A percentile compares a stretch with the other conserved stretches of the same genome.
Evolutionary conservation across 768 basidiomycete genomes (phyloP).

Genomic region (Clavulina sp.): DNA sequence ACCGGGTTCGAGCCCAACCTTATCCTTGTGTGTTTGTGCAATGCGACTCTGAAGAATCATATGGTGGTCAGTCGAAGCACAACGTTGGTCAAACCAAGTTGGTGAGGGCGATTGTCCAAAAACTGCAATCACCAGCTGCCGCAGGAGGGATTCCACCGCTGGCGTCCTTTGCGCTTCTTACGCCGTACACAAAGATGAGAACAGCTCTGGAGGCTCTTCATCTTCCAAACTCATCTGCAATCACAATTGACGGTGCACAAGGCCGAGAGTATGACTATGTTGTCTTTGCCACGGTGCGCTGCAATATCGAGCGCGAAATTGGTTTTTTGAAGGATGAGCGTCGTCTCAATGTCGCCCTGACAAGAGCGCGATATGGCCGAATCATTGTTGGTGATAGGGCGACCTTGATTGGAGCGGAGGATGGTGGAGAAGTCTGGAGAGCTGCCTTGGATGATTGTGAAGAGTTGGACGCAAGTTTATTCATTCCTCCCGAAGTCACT

Average conservation of each 20-base stretch:
- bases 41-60: constrained; percentile 38
- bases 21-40: constrained; percentile 43
- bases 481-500: too few relatives aligned
- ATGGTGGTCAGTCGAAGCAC: constrained; percentile 41
- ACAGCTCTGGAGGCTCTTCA: constrained; percentile 26
- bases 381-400: constrained; percentile 40
- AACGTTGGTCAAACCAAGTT: constrained; percentile 42
- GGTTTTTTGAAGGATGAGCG: constrained; percentile 47
- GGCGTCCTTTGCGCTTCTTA: constrained; percentile 28
- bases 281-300: constrained; percentile 46
- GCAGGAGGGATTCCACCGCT: constrained; percentile 7
- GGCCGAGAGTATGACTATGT: constrained; percentile 51
- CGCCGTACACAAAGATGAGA: constrained; percentile 44
- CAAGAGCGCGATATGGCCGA: constrained; percentile 37
- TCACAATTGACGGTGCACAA: constrained; percentile 48
- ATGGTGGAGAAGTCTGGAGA: constrained; percentile 31
- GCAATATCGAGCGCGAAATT: constrained; percentile 40
- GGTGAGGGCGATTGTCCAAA: constrained; percentile 28
- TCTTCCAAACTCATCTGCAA: constrained; percentile 21
- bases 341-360: constrained; percentile 55
- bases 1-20: constrained; percentile 12
- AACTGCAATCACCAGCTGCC: constrained; percentile 20
- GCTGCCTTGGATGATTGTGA: constrained; percentile 22
- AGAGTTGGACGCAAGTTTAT: too few relatives aligned
- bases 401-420: constrained; percentile 34